Percentiles rank a stretch among this genome's conserved stretches.
phyloP scores from a whole-genome alignment of 2,329 filamentous ascomycete genomes.

The Penicillium sp. region DNA sequence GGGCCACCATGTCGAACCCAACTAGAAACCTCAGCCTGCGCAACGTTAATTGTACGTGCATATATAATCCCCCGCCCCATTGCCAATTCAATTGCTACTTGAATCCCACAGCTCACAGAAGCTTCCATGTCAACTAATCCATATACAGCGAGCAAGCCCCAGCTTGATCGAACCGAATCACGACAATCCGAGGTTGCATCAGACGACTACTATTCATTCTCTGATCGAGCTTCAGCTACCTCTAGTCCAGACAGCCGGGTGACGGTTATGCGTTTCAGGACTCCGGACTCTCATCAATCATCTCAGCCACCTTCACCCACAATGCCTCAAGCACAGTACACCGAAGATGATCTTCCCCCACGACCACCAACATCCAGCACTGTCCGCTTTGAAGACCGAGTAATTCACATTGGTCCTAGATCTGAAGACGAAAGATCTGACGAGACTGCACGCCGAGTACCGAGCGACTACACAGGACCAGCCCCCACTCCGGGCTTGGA shows the following conservation, averaged over 20 bases:
- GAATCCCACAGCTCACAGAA: background rate
- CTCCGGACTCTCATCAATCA: slow-evolving; percentile 40
- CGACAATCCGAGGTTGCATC: slow-evolving; percentile 49
- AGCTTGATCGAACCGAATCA: slow-evolving; percentile 43
- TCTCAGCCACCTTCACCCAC: slow-evolving; percentile 31
- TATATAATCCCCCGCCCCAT: slow-evolving; percentile 7
- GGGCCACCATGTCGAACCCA: slow-evolving; percentile 19
- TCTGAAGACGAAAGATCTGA: slow-evolving; percentile 23
- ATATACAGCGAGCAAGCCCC: slow-evolving; percentile 43
- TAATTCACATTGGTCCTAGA: slow-evolving; percentile 22
- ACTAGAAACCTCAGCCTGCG: slow-evolving; percentile 23
- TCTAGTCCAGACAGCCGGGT: slow-evolving; percentile 39
- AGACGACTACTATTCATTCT: slow-evolving; percentile 50
- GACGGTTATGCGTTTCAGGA: slow-evolving; percentile 43
- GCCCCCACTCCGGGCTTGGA: slow-evolving; percentile 71
- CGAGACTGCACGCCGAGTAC: slow-evolving; percentile 25
- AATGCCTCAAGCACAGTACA: slow-evolving; percentile 17
- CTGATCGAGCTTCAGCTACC: slow-evolving; percentile 36
- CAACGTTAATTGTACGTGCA: slow-evolving; percentile 24
- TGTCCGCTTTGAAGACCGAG: slow-evolving; percentile 28
- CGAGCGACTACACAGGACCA: slow-evolving; percentile 34
- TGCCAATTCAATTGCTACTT: slow-evolving; percentile 3
- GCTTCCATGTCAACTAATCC: slow-evolving; percentile 11
- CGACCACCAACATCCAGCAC: slow-evolving; percentile 25
- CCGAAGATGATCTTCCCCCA: slow-evolving; percentile 12